Evolutionary conservation across 2,329 filamentous ascomycete genomes (phyloP).

Genomic region (Monilinia fructicola): DNA sequence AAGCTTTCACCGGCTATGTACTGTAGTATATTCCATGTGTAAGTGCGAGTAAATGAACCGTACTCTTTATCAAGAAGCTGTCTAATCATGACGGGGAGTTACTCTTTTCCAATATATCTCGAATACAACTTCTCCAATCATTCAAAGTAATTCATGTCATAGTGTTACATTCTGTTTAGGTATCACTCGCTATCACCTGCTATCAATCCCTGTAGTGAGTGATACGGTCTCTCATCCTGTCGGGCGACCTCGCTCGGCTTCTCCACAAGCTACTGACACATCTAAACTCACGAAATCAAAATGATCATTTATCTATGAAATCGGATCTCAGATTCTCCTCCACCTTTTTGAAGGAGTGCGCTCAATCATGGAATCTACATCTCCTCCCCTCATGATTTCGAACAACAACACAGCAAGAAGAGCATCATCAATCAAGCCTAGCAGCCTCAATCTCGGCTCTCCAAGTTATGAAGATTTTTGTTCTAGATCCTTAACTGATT

Average conservation of each 20-base stretch:
- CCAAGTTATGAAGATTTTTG: not conserved
- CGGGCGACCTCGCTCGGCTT: slow-evolving; percentile 13
- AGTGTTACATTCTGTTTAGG: slow-evolving; percentile 13
- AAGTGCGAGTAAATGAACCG: slow-evolving; percentile 5
- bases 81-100: not conserved
- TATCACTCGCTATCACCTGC: slow-evolving; percentile 15
- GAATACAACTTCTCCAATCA: slow-evolving; percentile 10
- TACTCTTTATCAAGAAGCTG: slow-evolving; percentile 16
- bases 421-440: slow-evolving; percentile 15
- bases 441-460: not conserved
- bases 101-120: not conserved
- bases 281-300: slow-evolving; percentile 18
- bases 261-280: slow-evolving; percentile 24
- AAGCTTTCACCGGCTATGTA: not conserved
- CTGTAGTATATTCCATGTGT: not conserved
- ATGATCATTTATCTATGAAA: slow-evolving; percentile 8
- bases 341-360: slow-evolving; percentile 12
- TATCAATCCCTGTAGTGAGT: slow-evolving; percentile 14
- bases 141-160: slow-evolving; percentile 1
- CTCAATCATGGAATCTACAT: slow-evolving; percentile 18
- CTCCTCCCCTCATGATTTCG: slow-evolving; percentile 12
- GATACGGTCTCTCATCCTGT: slow-evolving; percentile 5
- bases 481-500: slow-evolving; percentile 10
- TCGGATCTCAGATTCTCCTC: slow-evolving; percentile 17
- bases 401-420: slow-evolving; percentile 24